phyloP scores from a whole-genome alignment of 345 rosid species.

The Eucalyptus cladocalyx region DNA sequence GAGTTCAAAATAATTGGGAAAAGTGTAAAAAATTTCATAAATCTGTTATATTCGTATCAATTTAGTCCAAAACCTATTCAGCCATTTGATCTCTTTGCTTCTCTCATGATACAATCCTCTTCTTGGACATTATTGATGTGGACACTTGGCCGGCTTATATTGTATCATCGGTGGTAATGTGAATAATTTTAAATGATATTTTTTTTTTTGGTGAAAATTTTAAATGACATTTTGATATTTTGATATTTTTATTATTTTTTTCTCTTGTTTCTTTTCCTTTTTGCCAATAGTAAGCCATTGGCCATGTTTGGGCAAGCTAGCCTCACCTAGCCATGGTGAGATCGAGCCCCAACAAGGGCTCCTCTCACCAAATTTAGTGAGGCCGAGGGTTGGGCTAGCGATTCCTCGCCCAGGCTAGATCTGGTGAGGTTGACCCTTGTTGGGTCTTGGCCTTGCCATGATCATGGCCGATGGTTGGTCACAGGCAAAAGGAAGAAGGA shows the following conservation, averaged over 20 bases:
- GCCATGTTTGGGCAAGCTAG: no score
- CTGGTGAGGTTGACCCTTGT: no score
- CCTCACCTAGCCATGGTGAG: no score
- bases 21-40: no score
- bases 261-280: fast-evolving
- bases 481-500: fast-evolving
- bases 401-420: fast-evolving
- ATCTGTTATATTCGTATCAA: fast-evolving
- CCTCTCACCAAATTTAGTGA: fast-evolving
- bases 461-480: fast-evolving
- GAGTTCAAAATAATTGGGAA: neutral
- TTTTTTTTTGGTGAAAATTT: no score
- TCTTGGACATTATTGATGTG: fast-evolving
- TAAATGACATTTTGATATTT: no score
- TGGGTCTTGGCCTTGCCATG: no score
- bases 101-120: no score
- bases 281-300: fast-evolving
- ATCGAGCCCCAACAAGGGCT: fast-evolving
- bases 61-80: fast-evolving
- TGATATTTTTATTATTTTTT: no score
- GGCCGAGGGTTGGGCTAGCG: fast-evolving
- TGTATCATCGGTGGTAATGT: fast-evolving
- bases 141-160: fast-evolving
- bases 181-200: no score
- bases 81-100: no score